These are phyloP conservation scores for Fusarium hostae DNA, from an alignment of 2,329 filamentous ascomycete genomes.

Conservation along the genomic window DNA sequence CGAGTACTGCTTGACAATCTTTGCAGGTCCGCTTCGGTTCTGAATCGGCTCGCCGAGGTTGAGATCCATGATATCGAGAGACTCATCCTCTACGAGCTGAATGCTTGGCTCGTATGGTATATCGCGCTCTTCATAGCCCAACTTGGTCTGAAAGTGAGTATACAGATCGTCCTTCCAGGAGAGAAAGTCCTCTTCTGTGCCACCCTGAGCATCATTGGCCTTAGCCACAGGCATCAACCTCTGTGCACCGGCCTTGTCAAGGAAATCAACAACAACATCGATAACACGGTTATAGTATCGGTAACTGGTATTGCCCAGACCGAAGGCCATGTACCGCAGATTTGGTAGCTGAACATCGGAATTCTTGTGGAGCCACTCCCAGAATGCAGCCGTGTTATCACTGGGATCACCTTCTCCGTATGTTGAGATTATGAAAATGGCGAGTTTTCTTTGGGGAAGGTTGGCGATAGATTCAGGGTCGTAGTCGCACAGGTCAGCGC, in stretches of 20 bases:
- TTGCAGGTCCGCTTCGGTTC: slow-evolving; percentile 33
- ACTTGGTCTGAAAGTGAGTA: slow-evolving; percentile 27
- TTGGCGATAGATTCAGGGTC: slow-evolving; percentile 53
- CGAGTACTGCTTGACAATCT: slow-evolving; percentile 37
- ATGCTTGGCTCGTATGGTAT: slow-evolving; percentile 39
- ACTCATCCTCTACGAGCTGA: slow-evolving; percentile 36
- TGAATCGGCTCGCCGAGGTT: slow-evolving; percentile 40
- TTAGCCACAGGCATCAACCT: slow-evolving; percentile 44
- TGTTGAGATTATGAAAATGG: slow-evolving; percentile 53
- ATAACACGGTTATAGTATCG: slow-evolving; percentile 53
- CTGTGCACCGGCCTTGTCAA: slow-evolving; percentile 44
- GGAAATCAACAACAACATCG: slow-evolving; percentile 41
- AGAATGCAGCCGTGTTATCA: slow-evolving; percentile 50
- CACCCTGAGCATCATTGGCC: slow-evolving; percentile 48
- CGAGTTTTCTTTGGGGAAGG: slow-evolving; percentile 42
- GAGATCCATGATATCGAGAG: slow-evolving; percentile 37
- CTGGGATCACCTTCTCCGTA: slow-evolving; percentile 56
- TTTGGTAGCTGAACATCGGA: slow-evolving; percentile 24
- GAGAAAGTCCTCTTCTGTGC: slow-evolving; percentile 52
- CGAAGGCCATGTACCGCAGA: slow-evolving; percentile 51
- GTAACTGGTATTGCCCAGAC: slow-evolving; percentile 54
- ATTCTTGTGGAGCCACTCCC: slow-evolving; percentile 43
- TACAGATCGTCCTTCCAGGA: slow-evolving; percentile 50
- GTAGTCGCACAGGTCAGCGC: slow-evolving; percentile 64
- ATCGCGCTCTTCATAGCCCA: slow-evolving; percentile 38